A percentile compares a stretch with the other conserved stretches of the same genome.
phyloP scores from a whole-genome alignment of 345 rosid genomes.

The Eucalyptus virginea region DNA sequence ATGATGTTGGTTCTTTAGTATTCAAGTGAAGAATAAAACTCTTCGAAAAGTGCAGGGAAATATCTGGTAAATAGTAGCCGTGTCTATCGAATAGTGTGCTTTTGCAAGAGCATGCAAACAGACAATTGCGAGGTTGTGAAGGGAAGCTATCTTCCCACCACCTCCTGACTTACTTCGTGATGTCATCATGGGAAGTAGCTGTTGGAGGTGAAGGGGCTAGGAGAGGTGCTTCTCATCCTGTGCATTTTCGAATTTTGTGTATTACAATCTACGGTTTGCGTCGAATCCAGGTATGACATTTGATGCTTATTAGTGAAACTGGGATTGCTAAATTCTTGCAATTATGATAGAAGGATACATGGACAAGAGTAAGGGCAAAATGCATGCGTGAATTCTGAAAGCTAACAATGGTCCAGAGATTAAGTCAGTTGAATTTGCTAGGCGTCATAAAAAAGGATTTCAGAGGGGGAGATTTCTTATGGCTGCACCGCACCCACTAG shows the following conservation, averaged over 20 bases:
- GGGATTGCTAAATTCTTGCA: not conserved
- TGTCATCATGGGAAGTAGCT: not conserved
- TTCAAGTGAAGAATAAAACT: not conserved
- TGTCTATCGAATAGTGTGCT: slow-evolving; percentile 22
- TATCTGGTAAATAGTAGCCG: not conserved
- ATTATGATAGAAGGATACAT: not conserved
- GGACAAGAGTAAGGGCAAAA: not conserved
- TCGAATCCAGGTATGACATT: not conserved
- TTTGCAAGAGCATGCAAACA: slow-evolving; percentile 42
- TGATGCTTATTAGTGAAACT: not conserved
- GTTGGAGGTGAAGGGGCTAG: not conserved
- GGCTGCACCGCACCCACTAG: not conserved
- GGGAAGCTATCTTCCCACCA: slow-evolving; percentile 46
- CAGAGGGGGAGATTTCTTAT: not conserved
- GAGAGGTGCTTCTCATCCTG: not conserved
- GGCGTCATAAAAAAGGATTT: not conserved
- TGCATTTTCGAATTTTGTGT: not conserved
- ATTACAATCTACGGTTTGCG: not conserved
- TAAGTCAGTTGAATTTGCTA: not conserved
- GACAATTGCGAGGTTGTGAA: slow-evolving; percentile 23
- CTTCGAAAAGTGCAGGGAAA: slow-evolving; percentile 1
- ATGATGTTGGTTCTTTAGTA: not conserved
- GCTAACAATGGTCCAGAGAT: not conserved
- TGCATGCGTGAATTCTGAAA: not conserved
- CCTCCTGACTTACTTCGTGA: not conserved